Conservation (phyloP, 176 grass and related monocot species). For the Areca catechu region DNA sequence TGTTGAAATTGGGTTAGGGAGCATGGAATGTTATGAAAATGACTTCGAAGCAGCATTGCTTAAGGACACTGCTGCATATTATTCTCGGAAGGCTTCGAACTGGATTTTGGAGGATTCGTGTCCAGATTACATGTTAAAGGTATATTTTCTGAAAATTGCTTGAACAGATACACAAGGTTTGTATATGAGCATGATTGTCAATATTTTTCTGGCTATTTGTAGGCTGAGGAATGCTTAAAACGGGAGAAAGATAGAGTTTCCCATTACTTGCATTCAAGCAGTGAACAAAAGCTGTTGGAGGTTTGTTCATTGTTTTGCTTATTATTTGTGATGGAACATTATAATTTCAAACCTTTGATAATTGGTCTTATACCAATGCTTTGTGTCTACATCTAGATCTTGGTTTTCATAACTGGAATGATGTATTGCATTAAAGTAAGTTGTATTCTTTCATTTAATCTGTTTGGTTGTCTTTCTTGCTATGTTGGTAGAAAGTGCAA, state of each 20-base stretch:
- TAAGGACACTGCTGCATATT: conserved; percentile 72
- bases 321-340: too few species aligned
- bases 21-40: conserved; percentile 69
- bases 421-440: neutral
- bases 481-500: conserved; percentile 63
- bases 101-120: conserved; percentile 97
- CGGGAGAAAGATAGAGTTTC: conserved; percentile 84
- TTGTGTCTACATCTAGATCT: too few species aligned
- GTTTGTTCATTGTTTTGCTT: conserved; percentile 27
- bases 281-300: conserved; percentile 87
- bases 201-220: conserved; percentile 15
- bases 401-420: neutral
- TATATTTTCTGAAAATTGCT: conserved; percentile 11
- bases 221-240: conserved; percentile 92
- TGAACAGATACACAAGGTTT: too few species aligned
- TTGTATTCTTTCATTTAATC: neutral
- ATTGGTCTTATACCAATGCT: too few species aligned
- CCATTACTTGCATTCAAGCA: conserved; percentile 92
- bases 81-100: conserved; percentile 83
- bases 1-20: conserved; percentile 81
- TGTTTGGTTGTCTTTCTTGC: neutral
- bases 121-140: conserved; percentile 96
- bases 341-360: too few species aligned
- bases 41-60: conserved; percentile 91
- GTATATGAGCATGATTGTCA: too few species aligned